Evolutionary conservation across 2,329 filamentous ascomycete species (phyloP).

Genomic region (Aspergillus candidus): DNA sequence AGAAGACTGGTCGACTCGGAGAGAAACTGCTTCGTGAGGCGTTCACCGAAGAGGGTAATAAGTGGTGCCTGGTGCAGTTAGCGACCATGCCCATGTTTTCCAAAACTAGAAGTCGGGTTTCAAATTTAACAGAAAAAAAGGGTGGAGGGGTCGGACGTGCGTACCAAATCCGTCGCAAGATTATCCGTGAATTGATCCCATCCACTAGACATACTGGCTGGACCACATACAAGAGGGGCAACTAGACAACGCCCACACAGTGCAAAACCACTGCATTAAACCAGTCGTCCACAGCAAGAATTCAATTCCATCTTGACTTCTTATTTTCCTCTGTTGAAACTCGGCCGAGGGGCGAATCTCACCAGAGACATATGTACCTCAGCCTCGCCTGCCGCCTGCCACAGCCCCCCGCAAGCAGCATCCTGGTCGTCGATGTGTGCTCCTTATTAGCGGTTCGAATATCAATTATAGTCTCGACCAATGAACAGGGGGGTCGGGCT

Average conservation of each 20-base stretch:
- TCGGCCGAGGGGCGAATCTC: too few relatives aligned
- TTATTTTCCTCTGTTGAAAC: too few relatives aligned
- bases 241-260: slow-evolving; percentile 3
- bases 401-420: too few relatives aligned
- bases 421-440: too few relatives aligned
- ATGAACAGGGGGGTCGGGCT: too few relatives aligned
- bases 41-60: slow-evolving; percentile 42
- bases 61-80: slow-evolving; percentile 24
- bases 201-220: slow-evolving; percentile 20
- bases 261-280: not conserved
- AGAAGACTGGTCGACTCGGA: slow-evolving; percentile 37
- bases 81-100: too few relatives aligned
- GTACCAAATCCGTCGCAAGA: slow-evolving; percentile 35
- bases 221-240: slow-evolving; percentile 14
- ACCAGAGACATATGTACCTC: too few relatives aligned
- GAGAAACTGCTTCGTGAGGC: slow-evolving; percentile 45
- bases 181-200: slow-evolving; percentile 38
- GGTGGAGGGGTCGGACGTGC: not conserved
- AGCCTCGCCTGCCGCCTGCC: too few relatives aligned
- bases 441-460: too few relatives aligned
- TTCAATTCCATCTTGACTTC: too few relatives aligned
- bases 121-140: not conserved
- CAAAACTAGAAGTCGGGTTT: not conserved
- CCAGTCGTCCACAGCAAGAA: too few relatives aligned
- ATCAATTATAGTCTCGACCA: too few relatives aligned